A percentile compares a stretch with the other conserved stretches of the same genome.
phyloP scores from a whole-genome alignment of 78 protist genomes.

The Dictyostelium brefeldianum region DNA sequence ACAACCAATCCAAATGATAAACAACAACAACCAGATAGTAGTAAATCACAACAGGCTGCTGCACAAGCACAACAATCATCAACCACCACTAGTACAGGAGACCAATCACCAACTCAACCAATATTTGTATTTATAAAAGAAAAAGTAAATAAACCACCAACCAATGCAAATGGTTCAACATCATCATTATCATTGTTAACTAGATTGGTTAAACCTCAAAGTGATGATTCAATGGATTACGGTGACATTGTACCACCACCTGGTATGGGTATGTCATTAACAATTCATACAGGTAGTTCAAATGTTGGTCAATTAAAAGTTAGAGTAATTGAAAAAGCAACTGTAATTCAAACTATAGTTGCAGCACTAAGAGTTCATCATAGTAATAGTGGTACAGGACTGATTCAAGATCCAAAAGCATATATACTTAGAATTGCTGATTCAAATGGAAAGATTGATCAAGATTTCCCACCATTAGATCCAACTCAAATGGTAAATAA shows the following conservation, averaged over 20 bases:
- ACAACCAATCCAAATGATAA: not conserved
- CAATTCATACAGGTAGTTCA: slow-evolving; percentile 27
- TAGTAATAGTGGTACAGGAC: not conserved
- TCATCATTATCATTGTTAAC: slow-evolving; percentile 36
- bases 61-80: not conserved
- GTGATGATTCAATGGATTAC: slow-evolving; percentile 37
- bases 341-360: slow-evolving; percentile 63
- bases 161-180: not conserved
- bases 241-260: slow-evolving; percentile 71
- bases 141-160: not conserved
- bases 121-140: slow-evolving; percentile 68
- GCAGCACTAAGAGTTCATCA: slow-evolving; percentile 19
- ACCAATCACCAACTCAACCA: slow-evolving; percentile 18
- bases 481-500: slow-evolving; percentile 46
- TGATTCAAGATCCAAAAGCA: slow-evolving; percentile 59
- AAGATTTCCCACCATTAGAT: slow-evolving; percentile 72
- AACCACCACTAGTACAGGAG: not conserved
- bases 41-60: not conserved
- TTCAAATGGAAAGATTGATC: slow-evolving; percentile 46
- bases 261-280: slow-evolving; percentile 36
- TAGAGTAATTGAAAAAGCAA: slow-evolving; percentile 58
- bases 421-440: slow-evolving; percentile 58
- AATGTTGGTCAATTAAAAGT: slow-evolving; percentile 26
- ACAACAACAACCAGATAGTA: slow-evolving; percentile 34
- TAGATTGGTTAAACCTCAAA: slow-evolving; percentile 42